A percentile compares a stretch with the other conserved stretches of the same genome.
Evolutionary conservation across 345 rosid genomes (phyloP).

Genomic region (Ceriops decandra): DNA sequence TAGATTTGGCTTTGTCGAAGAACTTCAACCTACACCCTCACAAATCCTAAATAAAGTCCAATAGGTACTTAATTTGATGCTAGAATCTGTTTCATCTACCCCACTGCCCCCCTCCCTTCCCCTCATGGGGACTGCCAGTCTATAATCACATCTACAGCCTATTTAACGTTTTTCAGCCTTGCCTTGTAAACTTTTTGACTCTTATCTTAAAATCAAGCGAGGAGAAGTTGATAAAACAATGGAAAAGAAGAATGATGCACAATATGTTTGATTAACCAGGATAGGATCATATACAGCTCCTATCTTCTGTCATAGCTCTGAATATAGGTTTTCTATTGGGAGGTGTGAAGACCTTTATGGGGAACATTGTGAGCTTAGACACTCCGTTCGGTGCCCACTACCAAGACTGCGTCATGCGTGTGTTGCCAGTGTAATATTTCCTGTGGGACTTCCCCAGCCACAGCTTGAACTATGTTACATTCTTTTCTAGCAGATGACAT

Average conservation of each 20-base stretch:
- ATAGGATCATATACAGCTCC: neutral
- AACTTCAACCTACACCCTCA: constrained; percentile 9
- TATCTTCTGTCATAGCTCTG: neutral
- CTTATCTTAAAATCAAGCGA: constrained; percentile 18
- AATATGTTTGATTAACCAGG: neutral
- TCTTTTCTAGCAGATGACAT: neutral
- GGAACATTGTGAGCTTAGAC: no score
- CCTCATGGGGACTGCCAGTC: neutral
- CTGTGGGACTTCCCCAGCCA: constrained; percentile 12
- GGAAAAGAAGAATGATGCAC: constrained; percentile 19
- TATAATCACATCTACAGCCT: constrained; percentile 1
- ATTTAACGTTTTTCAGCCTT: constrained; percentile 12
- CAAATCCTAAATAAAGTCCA: constrained; percentile 21
- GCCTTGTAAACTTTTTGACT: neutral
- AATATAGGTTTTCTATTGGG: neutral
- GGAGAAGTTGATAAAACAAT: constrained; percentile 10
- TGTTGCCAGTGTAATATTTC: constrained; percentile 17
- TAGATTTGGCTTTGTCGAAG: constrained; percentile 8
- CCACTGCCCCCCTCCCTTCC: neutral
- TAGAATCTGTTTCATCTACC: constrained; percentile 17
- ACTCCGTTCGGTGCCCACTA: constrained; percentile 1
- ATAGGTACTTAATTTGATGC: constrained; percentile 13
- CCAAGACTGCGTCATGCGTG: neutral
- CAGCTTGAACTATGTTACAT: constrained; percentile 1
- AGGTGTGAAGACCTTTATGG: neutral